These are phyloP conservation scores for Pezicula neosporulosa DNA, from an alignment of 2,329 filamentous ascomycete genomes.

Conservation along the genomic window DNA sequence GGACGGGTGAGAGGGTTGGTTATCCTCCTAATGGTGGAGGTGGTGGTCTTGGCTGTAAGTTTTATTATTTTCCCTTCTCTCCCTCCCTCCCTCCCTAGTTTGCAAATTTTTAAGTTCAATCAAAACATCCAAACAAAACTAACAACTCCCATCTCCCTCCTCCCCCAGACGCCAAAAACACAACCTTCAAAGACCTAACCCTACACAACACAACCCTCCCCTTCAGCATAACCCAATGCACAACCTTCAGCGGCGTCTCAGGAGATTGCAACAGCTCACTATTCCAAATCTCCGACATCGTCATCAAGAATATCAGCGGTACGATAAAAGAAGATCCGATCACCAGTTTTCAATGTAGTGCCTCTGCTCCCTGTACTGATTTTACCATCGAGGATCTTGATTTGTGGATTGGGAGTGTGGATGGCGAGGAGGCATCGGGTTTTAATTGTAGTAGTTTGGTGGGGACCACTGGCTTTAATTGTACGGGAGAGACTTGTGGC, in stretches of 20 bases:
- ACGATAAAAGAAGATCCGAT: slow-evolving; percentile 16
- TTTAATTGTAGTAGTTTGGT: slow-evolving; percentile 26
- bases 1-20: slow-evolving; percentile 47
- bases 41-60: slow-evolving; percentile 44
- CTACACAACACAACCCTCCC: slow-evolving; percentile 24
- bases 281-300: slow-evolving; percentile 35
- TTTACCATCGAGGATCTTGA: slow-evolving; percentile 17
- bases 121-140: not conserved
- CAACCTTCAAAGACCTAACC: slow-evolving; percentile 32
- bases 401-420: slow-evolving; percentile 16
- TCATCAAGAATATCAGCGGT: slow-evolving; percentile 15
- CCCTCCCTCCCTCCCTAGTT: no score
- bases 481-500: slow-evolving; percentile 16
- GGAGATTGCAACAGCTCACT: slow-evolving; percentile 34
- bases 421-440: slow-evolving; percentile 14
- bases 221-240: slow-evolving; percentile 35
- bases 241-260: slow-evolving; percentile 28
- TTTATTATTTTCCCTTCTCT: not conserved
- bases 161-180: slow-evolving; percentile 6
- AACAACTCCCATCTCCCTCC: not conserved
- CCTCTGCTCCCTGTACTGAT: slow-evolving; percentile 23
- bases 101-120: not conserved
- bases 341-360: slow-evolving; percentile 30
- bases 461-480: slow-evolving; percentile 19
- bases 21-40: slow-evolving; percentile 56